A percentile compares a stretch with the other conserved stretches of the same genome.
Evolutionary conservation across 176 grass and related monocot species (phyloP).

Genomic region (Tillandsia leiboldiana): DNA sequence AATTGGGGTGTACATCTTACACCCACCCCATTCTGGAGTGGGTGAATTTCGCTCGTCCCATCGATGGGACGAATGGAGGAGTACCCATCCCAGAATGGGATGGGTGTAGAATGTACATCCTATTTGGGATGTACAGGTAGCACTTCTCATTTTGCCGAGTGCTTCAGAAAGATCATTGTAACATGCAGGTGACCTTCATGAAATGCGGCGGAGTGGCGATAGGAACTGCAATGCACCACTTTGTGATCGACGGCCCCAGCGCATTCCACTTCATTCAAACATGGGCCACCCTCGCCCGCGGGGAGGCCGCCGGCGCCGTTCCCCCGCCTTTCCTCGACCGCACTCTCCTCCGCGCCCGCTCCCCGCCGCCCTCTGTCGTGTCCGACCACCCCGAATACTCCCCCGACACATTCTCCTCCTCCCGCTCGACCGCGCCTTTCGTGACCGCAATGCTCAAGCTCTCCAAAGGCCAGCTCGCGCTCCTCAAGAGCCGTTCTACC

Average conservation of each 20-base stretch:
- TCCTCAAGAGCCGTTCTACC: constrained; percentile 26
- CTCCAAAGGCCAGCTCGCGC: constrained; percentile 30
- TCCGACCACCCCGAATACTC: constrained; percentile 66
- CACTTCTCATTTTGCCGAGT: no score
- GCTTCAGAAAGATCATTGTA: no score
- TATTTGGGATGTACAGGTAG: no score
- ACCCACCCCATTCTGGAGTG: no score
- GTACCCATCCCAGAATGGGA: no score
- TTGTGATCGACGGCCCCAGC: constrained; percentile 42
- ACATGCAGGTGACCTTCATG: constrained; percentile 50
- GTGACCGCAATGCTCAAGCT: constrained; percentile 46
- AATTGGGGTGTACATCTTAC: no score
- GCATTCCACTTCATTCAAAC: constrained; percentile 61
- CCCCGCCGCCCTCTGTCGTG: constrained; percentile 33
- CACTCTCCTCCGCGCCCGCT: constrained; percentile 51
- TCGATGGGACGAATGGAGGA: no score
- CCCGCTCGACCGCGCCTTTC: constrained; percentile 26
- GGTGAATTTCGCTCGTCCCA: no score
- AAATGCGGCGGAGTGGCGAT: constrained; percentile 63
- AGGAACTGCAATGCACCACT: constrained; percentile 65
- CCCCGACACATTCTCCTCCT: constrained; percentile 26
- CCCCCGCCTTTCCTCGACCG: constrained; percentile 42
- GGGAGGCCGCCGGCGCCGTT: not conserved
- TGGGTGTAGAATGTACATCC: no score
- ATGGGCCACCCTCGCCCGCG: constrained; percentile 39